These are phyloP conservation scores for Pharus latifolius DNA, from an alignment of 176 grass and related monocot species.

Conservation along the genomic window DNA sequence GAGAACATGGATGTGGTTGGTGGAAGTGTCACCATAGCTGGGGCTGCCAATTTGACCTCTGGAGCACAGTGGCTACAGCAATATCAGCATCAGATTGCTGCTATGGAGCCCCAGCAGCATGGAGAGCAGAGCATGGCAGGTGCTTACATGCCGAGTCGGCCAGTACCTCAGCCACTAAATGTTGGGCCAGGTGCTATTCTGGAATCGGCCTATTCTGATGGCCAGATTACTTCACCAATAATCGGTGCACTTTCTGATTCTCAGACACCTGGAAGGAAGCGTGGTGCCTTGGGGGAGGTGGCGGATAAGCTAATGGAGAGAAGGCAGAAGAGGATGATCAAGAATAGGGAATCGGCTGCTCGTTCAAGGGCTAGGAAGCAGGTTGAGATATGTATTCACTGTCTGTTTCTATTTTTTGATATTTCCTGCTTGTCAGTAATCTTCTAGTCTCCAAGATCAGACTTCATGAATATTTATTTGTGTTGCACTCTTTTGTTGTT, in stretches of 20 bases:
- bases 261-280: constrained; percentile 49
- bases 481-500: background rate
- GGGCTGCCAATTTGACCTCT: background rate
- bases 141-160: constrained; percentile 23
- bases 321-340: constrained; percentile 99
- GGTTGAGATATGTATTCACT: constrained; percentile 30
- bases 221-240: constrained; percentile 32
- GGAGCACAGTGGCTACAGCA: constrained; percentile 35
- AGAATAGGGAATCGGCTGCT: constrained; percentile 95
- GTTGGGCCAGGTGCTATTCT: constrained; percentile 23
- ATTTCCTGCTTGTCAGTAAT: background rate
- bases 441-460: background rate
- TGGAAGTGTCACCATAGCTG: background rate
- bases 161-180: constrained; percentile 32
- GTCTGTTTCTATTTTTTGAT: background rate
- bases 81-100: constrained; percentile 40
- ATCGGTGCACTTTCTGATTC: constrained; percentile 42
- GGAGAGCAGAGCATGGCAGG: constrained; percentile 7
- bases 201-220: constrained; percentile 34
- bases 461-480: background rate
- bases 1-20: constrained; percentile 10
- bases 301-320: constrained; percentile 65
- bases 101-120: constrained; percentile 11
- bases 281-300: constrained; percentile 33
- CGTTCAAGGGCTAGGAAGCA: constrained; percentile 99